phyloP scores from a whole-genome alignment of 1,139 yeast species.

The Nadsonia commutata region DNA sequence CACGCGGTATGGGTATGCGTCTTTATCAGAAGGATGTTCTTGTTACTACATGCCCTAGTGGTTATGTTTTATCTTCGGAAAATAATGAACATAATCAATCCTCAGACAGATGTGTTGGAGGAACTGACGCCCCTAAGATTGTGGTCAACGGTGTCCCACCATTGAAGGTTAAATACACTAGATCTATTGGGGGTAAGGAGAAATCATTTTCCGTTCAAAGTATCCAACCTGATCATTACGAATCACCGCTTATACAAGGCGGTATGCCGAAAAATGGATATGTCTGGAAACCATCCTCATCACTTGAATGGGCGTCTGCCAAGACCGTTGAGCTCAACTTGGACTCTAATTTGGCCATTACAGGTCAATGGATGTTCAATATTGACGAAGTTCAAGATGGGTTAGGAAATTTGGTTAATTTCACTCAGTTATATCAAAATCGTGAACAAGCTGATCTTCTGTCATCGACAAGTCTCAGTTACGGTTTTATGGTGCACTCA shows the following conservation, averaged over 20 bases:
- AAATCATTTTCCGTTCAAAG: constrained; percentile 30
- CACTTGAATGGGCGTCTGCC: constrained; percentile 40
- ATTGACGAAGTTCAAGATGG: constrained; percentile 59
- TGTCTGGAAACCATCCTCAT: constrained; percentile 14
- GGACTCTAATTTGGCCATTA: constrained; percentile 31
- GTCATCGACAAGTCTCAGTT: constrained; percentile 19
- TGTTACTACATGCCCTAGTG: constrained; percentile 68
- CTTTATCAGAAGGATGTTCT: constrained; percentile 49
- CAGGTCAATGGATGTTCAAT: constrained; percentile 52
- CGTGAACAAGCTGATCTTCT: constrained; percentile 13
- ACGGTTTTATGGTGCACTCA: constrained; percentile 47
- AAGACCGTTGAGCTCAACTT: constrained; percentile 34
- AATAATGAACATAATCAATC: constrained; percentile 11
- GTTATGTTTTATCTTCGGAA: constrained; percentile 26
- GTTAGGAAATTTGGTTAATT: constrained; percentile 53
- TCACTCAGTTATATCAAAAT: constrained; percentile 26
- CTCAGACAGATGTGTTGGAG: constrained; percentile 52
- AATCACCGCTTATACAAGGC: constrained; percentile 26
- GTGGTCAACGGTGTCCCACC: constrained; percentile 67
- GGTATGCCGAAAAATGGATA: constrained; percentile 9
- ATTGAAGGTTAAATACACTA: constrained; percentile 43
- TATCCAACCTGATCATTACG: constrained; percentile 33
- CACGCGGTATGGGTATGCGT: constrained; percentile 48
- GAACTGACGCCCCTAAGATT: constrained; percentile 38
- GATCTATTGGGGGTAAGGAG: constrained; percentile 36